Evolutionary conservation across 805 yeast species (phyloP), one percentile per base, ranked within the genome.

Genomic region (Crinitomyces ghanaensis): DNA sequence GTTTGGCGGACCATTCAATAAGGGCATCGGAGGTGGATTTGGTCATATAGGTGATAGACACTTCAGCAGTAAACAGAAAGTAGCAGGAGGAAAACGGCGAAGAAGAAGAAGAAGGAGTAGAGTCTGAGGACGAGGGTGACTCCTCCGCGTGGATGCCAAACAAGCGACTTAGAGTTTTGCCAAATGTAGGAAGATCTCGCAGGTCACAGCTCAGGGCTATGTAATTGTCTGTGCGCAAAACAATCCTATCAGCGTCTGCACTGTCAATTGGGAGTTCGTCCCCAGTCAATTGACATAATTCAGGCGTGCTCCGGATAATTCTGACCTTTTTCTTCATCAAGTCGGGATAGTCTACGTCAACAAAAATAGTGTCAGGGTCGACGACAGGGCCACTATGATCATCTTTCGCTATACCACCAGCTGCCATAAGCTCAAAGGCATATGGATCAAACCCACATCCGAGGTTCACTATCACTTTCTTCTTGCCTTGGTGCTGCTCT

Each of bases 371-470:
- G n/a, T n/a, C n/a, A n/a, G n/a, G n/a, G n/a, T n/a, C n/a, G n/a
- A n/a, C n/a, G n/a, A n/a, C n/a, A n/a, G n/a, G n/a, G n/a, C n/a
- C n/a, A n/a, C n/a, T n/a, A n/a, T n/a, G n/a, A n/a, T 72, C 50
- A n/a, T 53, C 54, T 22, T 51, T 50, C 44, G 19, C 19, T 11
- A 36, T 34, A 27, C 55, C 53, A 1, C 38, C 24, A n/a, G 46
- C 42, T 32, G 63, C 64, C 18, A 72, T 47, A 22, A 63, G 46
- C 39, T 70, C 70, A 37, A 72, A 74, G 1, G 79, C 74, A 28
- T 71, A 46, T 1, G 79, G 78, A 51, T 70, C 75, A 51, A 68
- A 81, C 2, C 93, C 93, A 55, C 91, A 81, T 2, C 93, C 93
- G 19, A 81, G 55, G 53, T 81, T 81, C 19, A 81, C 63, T 7